Evolutionary conservation across 176 grass and related monocot species (phyloP).

Genomic region (Carex kokanica): DNA sequence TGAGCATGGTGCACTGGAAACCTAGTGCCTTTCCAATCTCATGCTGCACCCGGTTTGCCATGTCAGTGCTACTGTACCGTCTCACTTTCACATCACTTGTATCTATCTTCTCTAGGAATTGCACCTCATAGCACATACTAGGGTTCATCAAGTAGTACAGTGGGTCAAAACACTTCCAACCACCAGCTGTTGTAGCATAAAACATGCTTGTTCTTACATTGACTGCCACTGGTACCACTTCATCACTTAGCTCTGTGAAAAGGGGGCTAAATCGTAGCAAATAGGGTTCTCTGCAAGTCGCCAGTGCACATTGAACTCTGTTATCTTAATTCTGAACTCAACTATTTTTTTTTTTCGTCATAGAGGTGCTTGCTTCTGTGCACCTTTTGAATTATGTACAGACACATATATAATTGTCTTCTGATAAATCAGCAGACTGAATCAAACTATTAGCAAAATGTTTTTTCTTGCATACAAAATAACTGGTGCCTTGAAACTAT

Average conservation of each 20-base stretch:
- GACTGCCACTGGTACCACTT: constrained; percentile 50
- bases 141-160: constrained; percentile 63
- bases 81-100: constrained; percentile 4
- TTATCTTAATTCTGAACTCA: background rate
- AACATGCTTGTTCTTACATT: constrained; percentile 55
- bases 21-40: constrained; percentile 55
- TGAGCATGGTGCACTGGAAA: constrained; percentile 56
- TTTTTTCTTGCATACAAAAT: background rate
- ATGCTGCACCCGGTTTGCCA: constrained; percentile 59
- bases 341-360: background rate
- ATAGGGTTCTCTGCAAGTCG: constrained; percentile 44
- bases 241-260: constrained; percentile 55
- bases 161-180: constrained; percentile 65
- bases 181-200: constrained; percentile 61
- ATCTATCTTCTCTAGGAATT: constrained; percentile 46
- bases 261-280: constrained; percentile 73
- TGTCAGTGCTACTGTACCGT: constrained; percentile 18
- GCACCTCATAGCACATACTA: constrained; percentile 41
- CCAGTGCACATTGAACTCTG: background rate
- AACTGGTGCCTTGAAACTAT: background rate
- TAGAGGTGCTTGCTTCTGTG: background rate
- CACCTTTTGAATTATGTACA: background rate
- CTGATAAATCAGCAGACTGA: background rate
- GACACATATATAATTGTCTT: background rate
- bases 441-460: background rate